Percentiles rank a stretch among this genome's conserved stretches.
These are phyloP conservation scores for Nissolia schottii DNA, from an alignment of 306 rosid species.

Conservation along the genomic window DNA sequence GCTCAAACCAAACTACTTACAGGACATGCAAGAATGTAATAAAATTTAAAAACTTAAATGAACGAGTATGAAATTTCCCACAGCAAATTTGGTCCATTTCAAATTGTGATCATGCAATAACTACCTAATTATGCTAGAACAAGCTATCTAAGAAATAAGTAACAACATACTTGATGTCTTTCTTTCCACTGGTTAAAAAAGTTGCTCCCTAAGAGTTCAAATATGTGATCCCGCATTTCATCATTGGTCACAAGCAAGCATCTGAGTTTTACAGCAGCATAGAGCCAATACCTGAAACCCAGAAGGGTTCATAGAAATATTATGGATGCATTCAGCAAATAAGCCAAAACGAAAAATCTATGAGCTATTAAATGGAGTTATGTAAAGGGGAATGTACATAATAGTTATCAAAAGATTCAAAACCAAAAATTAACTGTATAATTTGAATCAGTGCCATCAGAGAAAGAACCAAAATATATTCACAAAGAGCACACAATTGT, in stretches of 20 bases:
- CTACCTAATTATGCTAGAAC: neutral
- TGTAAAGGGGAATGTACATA: neutral
- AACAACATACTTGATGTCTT: conserved; percentile 69
- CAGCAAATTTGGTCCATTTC: neutral
- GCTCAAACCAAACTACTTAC: neutral
- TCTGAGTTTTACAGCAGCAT: conserved; percentile 74
- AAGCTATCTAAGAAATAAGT: conserved; percentile 17
- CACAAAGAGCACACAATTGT: neutral
- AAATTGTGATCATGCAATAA: neutral
- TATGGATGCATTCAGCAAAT: neutral
- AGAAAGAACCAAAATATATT: neutral
- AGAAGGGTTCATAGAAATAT: conserved; percentile 2
- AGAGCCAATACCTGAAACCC: conserved; percentile 78
- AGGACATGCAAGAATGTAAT: neutral
- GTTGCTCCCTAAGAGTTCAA: conserved; percentile 76
- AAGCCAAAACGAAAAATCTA: neutral
- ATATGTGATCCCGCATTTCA: conserved; percentile 96
- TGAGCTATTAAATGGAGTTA: neutral
- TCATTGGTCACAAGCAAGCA: conserved; percentile 89
- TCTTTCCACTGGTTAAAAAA: conserved; percentile 92
- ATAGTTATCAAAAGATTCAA: conserved; percentile 10
- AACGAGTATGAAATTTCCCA: neutral
- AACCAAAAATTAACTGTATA: conserved; percentile 4
- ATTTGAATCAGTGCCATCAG: conserved; percentile 3
- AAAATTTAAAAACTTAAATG: neutral